Evolutionary conservation across 106 monocot species (phyloP), one percentile per base, ranked within the genome.

Genomic region (Narthecium ossifragum): DNA sequence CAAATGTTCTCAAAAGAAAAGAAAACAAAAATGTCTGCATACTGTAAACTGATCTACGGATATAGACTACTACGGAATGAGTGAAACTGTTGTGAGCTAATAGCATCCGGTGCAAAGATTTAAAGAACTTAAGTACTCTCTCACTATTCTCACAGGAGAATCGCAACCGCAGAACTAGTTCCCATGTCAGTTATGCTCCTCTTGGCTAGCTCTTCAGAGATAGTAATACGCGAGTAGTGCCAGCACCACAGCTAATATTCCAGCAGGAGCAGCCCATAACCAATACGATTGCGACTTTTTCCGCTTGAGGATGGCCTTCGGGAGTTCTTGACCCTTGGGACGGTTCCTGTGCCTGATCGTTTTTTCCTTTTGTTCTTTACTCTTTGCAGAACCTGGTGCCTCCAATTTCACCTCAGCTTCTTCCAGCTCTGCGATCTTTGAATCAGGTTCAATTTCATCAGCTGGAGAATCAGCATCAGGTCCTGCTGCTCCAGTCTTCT

Each of bases 241-340:
- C 24, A 85, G 43, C 20, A 71, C 38, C 30, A 73, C 3, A 11
- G 51, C 70, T 2, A 69, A 39, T n/a, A 71, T 36, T 2, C 65
- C 69, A 9, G 64, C 74, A 53, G 75, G 60, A 29, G 58, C 69
- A 33, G 64, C 80, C 86, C 80, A 83, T 1, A 62, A 14, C 73
- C 55, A 76, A 53, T 84, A 76, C 1, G 86, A 66, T 8, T 75
- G 39, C 1, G 80, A 52, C 32, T 90, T 98, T 57, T 81, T 98
- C 76, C 68, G 84, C 70, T 69, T 86, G 27, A 72, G 71, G n/a
- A 94, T 62, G 25, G 46, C 51, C 53, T 58, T 90, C 0, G 80
- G 83, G 4, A 71, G 62, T 55, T 72, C 62, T 2, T 60, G 51
- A 37, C 21, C 63, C 54, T 63, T 78, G 8, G 41, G 17, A 11